phyloP scores from a whole-genome alignment of 2,329 filamentous ascomycete species.

The Clarireedia paspali region DNA sequence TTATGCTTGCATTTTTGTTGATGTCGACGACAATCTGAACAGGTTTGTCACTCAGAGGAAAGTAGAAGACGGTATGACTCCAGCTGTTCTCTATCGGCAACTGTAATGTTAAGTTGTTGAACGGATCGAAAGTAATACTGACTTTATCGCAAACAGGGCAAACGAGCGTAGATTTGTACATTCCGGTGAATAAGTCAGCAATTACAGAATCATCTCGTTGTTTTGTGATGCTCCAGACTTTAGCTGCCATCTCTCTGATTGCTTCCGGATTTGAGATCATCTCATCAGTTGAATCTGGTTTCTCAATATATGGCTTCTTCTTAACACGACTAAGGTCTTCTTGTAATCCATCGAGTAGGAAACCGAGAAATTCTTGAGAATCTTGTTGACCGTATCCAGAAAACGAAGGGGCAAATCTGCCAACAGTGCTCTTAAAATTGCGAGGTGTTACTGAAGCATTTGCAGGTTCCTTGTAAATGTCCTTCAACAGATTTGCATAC shows the following conservation, averaged over 20 bases:
- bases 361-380: constrained; percentile 93
- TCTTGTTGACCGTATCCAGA: constrained; percentile 95
- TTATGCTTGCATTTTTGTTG: constrained; percentile 66
- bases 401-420: constrained; percentile 75
- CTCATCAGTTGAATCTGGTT: constrained; percentile 94
- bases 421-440: constrained; percentile 76
- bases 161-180: constrained; percentile 96
- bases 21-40: constrained; percentile 71
- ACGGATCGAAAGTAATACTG: constrained; percentile 97
- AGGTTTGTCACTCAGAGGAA: constrained; percentile 65
- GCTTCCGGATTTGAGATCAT: constrained; percentile 79
- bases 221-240: constrained; percentile 88
- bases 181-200: constrained; percentile 89
- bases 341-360: constrained; percentile 87
- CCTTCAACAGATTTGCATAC: constrained; percentile 68
- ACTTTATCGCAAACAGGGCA: constrained; percentile 90
- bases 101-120: constrained; percentile 88
- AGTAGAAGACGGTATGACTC: constrained; percentile 66
- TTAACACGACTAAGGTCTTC: constrained; percentile 91
- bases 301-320: constrained; percentile 96
- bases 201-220: constrained; percentile 91
- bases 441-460: constrained; percentile 66
- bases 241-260: constrained; percentile 76
- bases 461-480: constrained; percentile 66
- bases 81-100: constrained; percentile 81